Evolutionary conservation across 192 early-diverging fungal genomes (phyloP), one percentile per base, ranked within the genome.

Genomic region (Podila epicladia): DNA sequence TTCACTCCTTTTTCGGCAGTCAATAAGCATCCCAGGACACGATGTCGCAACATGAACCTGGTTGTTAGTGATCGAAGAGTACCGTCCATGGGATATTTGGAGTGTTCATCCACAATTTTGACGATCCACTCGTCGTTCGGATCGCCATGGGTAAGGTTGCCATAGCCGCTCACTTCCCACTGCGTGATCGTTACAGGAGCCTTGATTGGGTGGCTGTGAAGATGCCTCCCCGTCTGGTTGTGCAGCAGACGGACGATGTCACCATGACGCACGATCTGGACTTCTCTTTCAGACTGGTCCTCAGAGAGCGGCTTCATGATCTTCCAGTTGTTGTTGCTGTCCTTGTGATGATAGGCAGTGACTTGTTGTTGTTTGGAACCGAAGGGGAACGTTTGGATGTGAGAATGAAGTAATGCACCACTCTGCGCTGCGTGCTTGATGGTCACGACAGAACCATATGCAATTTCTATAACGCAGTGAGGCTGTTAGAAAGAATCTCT

Each of bases 341-440:
- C 97, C 71, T 93, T 95, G 85, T 97, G 93, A 38, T 89, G 87
- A 77, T 99, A 99, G 28, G 90, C 91, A 0, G 97, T 97, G 53
- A 99, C 86, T 84, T 99, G 97, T 82, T 99, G 97, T 86, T 99
- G 97, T 83, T 89, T 89, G 9, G 94, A 95, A 19, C 94, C 94
- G 3, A 80, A 82, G 0, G 95, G 96, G 69, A 93, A 99, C 13
- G 78, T 74, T 83, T 97, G 92, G 20, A 88, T 69, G 73, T 99
- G 97, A 33, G 97, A 99, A 75, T 99, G 97, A 32, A 99, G 87
- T 49, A 98, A 75, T 12, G 94, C 97, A 19, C 92, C 94, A 20
- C 93, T 94, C 48, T 87, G 89, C 2, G 85, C 86, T 60, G 86
- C 88, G 58, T 91, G 95, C 69, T 94, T 96, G 22, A 99, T 41